phyloP scores from a whole-genome alignment of 2,329 filamentous ascomycete species.

The Plenodomus biglobosus region DNA sequence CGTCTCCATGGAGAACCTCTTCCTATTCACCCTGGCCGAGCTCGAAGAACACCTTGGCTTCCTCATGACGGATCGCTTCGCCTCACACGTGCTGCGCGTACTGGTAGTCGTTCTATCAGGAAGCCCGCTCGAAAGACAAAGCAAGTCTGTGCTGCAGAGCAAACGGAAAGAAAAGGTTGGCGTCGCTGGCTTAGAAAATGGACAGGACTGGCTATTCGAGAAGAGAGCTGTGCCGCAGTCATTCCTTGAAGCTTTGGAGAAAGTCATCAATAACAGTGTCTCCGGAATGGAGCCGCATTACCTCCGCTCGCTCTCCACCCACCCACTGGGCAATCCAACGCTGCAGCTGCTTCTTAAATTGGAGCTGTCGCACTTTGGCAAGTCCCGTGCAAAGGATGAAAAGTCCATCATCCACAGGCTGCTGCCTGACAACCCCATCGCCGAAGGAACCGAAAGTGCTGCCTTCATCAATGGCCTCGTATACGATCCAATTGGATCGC shows the following conservation, averaged over 20 bases:
- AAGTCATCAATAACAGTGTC: conserved; percentile 78
- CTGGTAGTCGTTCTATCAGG: conserved; percentile 85
- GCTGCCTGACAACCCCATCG: conserved; percentile 75
- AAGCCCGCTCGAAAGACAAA: conserved; percentile 67
- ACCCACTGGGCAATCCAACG: conserved; percentile 88
- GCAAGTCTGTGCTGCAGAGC: conserved; percentile 77
- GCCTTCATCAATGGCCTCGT: conserved; percentile 83
- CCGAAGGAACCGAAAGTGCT: conserved; percentile 71
- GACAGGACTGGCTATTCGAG: conserved; percentile 47
- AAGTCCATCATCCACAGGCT: conserved; percentile 74
- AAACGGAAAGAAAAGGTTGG: conserved; percentile 86
- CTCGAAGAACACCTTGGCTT: conserved; percentile 82
- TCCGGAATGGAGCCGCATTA: conserved; percentile 75
- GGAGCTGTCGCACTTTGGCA: conserved; percentile 74
- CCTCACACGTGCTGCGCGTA: conserved; percentile 86
- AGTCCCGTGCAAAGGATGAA: conserved; percentile 64
- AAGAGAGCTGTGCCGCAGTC: conserved; percentile 69
- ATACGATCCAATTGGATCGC: conserved; percentile 88
- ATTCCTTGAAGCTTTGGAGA: conserved; percentile 74
- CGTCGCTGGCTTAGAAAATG: conserved; percentile 50
- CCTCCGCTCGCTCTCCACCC: conserved; percentile 79
- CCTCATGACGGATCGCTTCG: conserved; percentile 83
- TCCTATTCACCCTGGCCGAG: conserved; percentile 81
- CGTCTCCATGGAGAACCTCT: conserved; percentile 78
- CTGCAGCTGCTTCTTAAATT: conserved; percentile 88